Evolutionary conservation across 805 yeast genomes (phyloP).

Genomic region (Saccharomycopsis selenospora): DNA sequence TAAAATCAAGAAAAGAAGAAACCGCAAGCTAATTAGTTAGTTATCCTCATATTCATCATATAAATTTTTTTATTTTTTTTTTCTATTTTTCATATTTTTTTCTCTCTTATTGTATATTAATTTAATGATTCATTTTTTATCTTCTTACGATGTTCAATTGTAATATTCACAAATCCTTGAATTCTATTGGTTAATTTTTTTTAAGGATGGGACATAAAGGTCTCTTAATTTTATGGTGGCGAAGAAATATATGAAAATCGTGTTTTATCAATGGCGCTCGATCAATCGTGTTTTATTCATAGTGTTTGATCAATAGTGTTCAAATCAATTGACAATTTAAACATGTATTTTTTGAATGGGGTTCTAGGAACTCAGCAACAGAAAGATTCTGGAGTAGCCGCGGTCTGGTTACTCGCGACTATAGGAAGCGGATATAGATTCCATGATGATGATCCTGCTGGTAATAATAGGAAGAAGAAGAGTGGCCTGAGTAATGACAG

Average conservation of each 20-base stretch:
- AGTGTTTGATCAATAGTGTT: background rate
- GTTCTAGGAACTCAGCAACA: background rate
- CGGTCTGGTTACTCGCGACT: constrained; percentile 25
- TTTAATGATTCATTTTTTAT: no score
- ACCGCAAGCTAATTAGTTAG: no score
- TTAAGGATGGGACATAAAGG: background rate
- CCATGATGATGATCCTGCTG: constrained; percentile 27
- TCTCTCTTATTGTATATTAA: no score
- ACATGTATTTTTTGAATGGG: constrained; percentile 5
- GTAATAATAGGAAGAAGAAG: constrained; percentile 34
- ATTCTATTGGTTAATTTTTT: no score
- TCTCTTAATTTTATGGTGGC: background rate
- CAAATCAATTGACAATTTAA: no score
- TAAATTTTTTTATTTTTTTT: no score
- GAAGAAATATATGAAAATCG: background rate
- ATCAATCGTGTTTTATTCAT: background rate
- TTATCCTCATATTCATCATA: no score
- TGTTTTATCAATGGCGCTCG: background rate
- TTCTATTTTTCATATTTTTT: no score
- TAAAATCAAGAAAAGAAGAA: background rate
- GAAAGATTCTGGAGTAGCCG: constrained; percentile 26
- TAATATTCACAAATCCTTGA: no score
- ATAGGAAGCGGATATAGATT: constrained; percentile 4
- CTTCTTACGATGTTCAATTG: no score
- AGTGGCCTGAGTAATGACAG: constrained; percentile 24